Conservation (phyloP, 495 filamentous ascomycete species). For the Mycothermus thermophilus region DNA sequence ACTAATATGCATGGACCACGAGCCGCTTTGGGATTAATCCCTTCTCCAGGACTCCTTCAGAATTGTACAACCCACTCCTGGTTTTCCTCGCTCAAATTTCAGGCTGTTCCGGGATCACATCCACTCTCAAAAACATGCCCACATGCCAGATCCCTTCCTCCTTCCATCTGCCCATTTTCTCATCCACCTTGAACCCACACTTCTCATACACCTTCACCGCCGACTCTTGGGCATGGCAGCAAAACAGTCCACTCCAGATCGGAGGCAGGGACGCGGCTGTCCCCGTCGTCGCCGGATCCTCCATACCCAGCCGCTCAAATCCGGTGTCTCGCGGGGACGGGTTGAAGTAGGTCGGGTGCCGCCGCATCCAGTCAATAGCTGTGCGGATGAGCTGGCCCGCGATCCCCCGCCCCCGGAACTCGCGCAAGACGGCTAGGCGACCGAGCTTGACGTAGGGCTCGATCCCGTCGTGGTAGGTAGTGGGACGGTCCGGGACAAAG, state of each 20-base stretch:
- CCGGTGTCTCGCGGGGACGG: constrained; percentile 32
- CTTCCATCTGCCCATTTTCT: constrained; percentile 57
- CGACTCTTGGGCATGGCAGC: constrained; percentile 58
- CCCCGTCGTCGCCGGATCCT: too few species aligned
- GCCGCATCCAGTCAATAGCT: constrained; percentile 46
- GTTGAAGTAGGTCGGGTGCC: constrained; percentile 40
- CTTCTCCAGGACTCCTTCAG: too few species aligned
- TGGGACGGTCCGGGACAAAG: constrained; percentile 27
- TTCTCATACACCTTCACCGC: constrained; percentile 46
- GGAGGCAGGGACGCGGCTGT: constrained; percentile 23
- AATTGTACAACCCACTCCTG: too few species aligned
- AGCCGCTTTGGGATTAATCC: too few species aligned
- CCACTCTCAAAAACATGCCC: constrained; percentile 50
- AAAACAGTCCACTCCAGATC: constrained; percentile 53
- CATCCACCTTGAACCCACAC: constrained; percentile 58
- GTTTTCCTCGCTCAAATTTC: too few species aligned
- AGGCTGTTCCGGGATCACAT: too few species aligned
- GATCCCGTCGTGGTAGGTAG: constrained; percentile 36
- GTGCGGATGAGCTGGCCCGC: constrained; percentile 47
- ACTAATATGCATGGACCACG: too few species aligned
- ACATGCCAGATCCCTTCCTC: constrained; percentile 81
- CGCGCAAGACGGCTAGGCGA: constrained; percentile 50
- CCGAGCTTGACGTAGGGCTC: constrained; percentile 72
- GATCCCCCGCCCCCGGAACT: constrained; percentile 50
- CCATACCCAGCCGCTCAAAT: constrained; percentile 21